phyloP scores from a whole-genome alignment of 108 stramenopile genomes.

The Pseudonitzschia delicatissima region DNA sequence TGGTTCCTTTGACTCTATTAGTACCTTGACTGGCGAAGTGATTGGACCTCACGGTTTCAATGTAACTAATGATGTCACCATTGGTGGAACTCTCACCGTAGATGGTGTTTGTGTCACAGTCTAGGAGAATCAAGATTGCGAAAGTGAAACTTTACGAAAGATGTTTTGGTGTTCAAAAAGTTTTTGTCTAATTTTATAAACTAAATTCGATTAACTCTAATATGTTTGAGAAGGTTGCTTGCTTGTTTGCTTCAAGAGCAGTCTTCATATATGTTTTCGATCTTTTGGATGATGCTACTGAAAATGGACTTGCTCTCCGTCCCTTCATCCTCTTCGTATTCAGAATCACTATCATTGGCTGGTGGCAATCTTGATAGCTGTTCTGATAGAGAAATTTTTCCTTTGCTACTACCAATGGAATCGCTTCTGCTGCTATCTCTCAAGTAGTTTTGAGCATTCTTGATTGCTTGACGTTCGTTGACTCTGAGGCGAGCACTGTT shows the following conservation, averaged over 20 bases:
- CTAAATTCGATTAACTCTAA: too few relatives aligned
- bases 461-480: background rate
- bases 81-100: too few relatives aligned
- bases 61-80: too few relatives aligned
- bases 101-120: too few relatives aligned
- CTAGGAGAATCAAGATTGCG: background rate
- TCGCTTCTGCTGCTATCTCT: too few relatives aligned
- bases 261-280: background rate
- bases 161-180: background rate
- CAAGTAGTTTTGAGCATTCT: background rate
- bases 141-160: background rate
- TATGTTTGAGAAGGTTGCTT: background rate
- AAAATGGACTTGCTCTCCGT: background rate
- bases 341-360: background rate
- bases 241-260: too few relatives aligned
- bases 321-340: too few relatives aligned
- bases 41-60: too few relatives aligned
- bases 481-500: background rate
- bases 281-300: background rate
- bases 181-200: background rate
- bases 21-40: too few relatives aligned
- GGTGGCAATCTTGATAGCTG: background rate
- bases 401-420: background rate
- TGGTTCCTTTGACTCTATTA: too few relatives aligned
- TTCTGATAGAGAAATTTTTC: background rate